Evolutionary conservation across 257 asterid species (phyloP).

Genomic region (Solanum clarkiae): DNA sequence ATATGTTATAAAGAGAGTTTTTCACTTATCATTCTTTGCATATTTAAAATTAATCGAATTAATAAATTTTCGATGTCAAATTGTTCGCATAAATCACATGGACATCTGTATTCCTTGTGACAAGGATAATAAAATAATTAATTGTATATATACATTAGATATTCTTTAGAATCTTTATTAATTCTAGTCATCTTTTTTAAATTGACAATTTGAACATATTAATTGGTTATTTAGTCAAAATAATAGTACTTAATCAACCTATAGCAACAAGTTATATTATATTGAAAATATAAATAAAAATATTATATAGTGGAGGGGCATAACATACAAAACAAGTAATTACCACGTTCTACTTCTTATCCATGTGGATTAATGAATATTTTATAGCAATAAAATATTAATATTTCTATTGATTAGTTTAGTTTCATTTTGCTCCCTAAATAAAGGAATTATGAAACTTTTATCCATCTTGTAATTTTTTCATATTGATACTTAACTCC

Average conservation of each 20-base stretch:
- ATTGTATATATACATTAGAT: background rate
- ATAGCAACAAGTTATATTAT: background rate
- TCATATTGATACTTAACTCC: background rate
- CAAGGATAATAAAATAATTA: background rate
- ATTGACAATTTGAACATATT: background rate
- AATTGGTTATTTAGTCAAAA: background rate
- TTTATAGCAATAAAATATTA: background rate
- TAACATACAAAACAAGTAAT: background rate
- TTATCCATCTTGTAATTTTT: background rate
- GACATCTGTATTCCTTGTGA: background rate
- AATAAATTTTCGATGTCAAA: background rate
- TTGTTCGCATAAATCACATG: background rate
- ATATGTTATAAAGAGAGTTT: background rate
- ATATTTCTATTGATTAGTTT: background rate
- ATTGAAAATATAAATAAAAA: background rate
- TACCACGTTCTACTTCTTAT: background rate
- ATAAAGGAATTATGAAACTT: background rate
- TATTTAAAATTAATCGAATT: background rate
- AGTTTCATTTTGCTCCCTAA: background rate
- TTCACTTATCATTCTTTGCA: background rate
- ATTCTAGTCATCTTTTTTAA: background rate
- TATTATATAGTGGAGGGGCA: background rate
- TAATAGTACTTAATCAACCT: background rate
- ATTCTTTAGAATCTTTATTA: background rate
- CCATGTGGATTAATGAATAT: background rate